A percentile compares a stretch with the other conserved stretches of the same genome.
Conservation (phyloP, 208 protist species). For the Trypanosoma cruzi region DNA sequence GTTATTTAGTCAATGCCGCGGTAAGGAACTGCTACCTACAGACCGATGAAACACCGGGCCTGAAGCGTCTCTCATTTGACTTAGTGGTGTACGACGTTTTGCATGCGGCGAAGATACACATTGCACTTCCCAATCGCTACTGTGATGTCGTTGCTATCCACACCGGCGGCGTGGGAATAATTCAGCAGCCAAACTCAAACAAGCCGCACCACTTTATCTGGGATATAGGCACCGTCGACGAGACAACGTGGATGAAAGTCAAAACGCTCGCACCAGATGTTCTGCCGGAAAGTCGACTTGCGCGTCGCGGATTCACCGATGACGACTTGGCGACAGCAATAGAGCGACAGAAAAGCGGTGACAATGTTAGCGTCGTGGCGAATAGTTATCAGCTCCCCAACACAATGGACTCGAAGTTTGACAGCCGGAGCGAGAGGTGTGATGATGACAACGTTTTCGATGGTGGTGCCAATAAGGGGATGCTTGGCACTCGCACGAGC, state of each 20-base stretch:
- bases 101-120: slow-evolving; percentile 39
- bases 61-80: slow-evolving; percentile 37
- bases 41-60: slow-evolving; percentile 32
- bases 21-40: slow-evolving; percentile 39
- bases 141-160: slow-evolving; percentile 47
- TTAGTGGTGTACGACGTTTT: slow-evolving; percentile 35
- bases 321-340: slow-evolving; percentile 22
- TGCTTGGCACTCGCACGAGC: not conserved
- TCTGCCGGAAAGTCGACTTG: slow-evolving; percentile 16
- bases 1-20: slow-evolving; percentile 10
- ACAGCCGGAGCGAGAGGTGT: not conserved
- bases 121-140: slow-evolving; percentile 58
- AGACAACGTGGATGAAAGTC: slow-evolving; percentile 22
- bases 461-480: not conserved
- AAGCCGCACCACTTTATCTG: slow-evolving; percentile 57
- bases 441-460: not conserved
- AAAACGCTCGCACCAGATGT: slow-evolving; percentile 10
- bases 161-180: slow-evolving; percentile 46
- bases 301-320: slow-evolving; percentile 25
- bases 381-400: not conserved
- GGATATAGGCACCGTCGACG: slow-evolving; percentile 53
- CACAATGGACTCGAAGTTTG: not conserved
- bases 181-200: slow-evolving; percentile 23
- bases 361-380: not conserved
- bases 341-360: not conserved